Percentiles rank a stretch among this genome's conserved stretches.
These are phyloP conservation scores for Leccinum ponderosum DNA, from an alignment of 1,284 basidiomycete species.

Conservation along the genomic window DNA sequence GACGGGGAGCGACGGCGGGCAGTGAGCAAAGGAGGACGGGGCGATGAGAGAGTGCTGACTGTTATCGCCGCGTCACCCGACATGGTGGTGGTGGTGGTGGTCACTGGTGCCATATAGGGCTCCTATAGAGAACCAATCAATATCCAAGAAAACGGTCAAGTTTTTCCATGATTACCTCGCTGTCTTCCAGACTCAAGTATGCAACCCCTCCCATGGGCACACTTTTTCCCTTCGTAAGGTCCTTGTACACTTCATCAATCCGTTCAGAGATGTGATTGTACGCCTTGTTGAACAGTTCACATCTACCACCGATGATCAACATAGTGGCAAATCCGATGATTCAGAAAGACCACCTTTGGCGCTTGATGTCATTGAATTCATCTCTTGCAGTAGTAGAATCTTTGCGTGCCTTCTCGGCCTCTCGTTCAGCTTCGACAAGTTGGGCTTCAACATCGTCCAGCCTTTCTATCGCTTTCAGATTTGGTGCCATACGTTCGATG, in stretches of 20 bases:
- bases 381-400: conserved; percentile 90
- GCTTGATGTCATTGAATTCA: conserved; percentile 87
- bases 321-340: neutral
- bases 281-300: conserved; percentile 93
- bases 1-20: too few species aligned
- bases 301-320: conserved; percentile 35
- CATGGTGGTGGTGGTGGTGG: too few species aligned
- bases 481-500: conserved; percentile 94
- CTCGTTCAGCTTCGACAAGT: conserved; percentile 70
- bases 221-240: conserved; percentile 92
- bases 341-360: conserved; percentile 55
- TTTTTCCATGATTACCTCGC: conserved; percentile 61
- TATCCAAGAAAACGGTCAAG: neutral
- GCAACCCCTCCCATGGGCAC: conserved; percentile 95
- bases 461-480: conserved; percentile 93
- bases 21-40: too few species aligned
- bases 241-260: conserved; percentile 97
- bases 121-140: conserved; percentile 55
- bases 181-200: conserved; percentile 94
- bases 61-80: too few species aligned
- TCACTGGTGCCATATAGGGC: conserved; percentile 61
- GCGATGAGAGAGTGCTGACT: conserved; percentile 18
- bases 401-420: conserved; percentile 77
- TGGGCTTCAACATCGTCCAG: conserved; percentile 92
- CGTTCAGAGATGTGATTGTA: conserved; percentile 94